Evolutionary conservation across 129 eudicot genomes (phyloP).

Genomic region (Cynara cardunculus): DNA sequence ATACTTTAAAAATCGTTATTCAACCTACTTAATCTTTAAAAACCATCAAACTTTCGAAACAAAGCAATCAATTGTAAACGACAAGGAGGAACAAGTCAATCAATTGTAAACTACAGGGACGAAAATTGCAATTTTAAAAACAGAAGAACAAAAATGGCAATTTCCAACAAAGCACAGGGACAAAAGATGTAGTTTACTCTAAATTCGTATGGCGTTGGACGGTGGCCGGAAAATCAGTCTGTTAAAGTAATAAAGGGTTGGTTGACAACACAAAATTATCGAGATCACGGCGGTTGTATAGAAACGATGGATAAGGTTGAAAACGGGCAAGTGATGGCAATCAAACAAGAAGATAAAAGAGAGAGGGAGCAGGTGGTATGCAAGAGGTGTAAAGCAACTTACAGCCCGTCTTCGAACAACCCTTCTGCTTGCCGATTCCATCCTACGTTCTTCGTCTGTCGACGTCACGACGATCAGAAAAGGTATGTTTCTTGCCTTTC

Average conservation of each 20-base stretch:
- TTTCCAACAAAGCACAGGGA: background rate
- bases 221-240: constrained; percentile 1
- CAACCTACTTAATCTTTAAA: too few relatives aligned
- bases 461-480: constrained; percentile 98
- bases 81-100: too few relatives aligned
- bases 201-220: background rate
- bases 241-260: background rate
- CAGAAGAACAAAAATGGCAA: background rate
- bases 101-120: background rate
- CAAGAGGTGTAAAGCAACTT: constrained; percentile 63
- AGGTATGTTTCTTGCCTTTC: constrained; percentile 31
- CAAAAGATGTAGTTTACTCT: background rate
- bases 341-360: background rate
- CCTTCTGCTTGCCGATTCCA: constrained; percentile 75
- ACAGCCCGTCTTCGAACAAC: constrained; percentile 42
- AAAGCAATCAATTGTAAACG: too few relatives aligned
- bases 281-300: background rate
- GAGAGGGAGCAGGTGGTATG: constrained; percentile 34
- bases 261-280: too few relatives aligned
- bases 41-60: too few relatives aligned
- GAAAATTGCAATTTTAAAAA: too few relatives aligned
- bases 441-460: constrained; percentile 91
- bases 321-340: constrained; percentile 18
- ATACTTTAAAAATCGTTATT: too few relatives aligned
- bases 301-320: constrained; percentile 16